A percentile compares a stretch with the other conserved stretches of the same genome.
These are phyloP conservation scores for Suhomyces emberorum DNA, from an alignment of 805 yeast species.

Conservation along the genomic window DNA sequence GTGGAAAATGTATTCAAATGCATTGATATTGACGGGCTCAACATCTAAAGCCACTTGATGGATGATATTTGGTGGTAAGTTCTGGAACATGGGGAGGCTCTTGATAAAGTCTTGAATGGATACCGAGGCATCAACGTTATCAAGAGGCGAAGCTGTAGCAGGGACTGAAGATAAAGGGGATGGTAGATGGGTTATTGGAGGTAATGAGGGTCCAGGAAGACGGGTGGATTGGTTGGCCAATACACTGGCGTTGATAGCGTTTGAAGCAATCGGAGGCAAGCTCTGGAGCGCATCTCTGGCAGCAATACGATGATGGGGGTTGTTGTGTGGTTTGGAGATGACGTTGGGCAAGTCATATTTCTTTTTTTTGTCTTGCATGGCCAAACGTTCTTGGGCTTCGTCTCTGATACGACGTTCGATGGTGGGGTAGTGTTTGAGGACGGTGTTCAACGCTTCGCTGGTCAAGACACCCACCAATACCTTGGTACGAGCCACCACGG, in stretches of 20 bases:
- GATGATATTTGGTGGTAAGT: conserved; percentile 54
- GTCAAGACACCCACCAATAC: conserved; percentile 69
- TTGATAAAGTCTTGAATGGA: conserved; percentile 57
- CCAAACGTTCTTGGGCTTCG: conserved; percentile 75
- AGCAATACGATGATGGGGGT: background rate
- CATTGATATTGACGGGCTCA: conserved; percentile 50
- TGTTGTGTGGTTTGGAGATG: conserved; percentile 13
- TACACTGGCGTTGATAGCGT: conserved; percentile 10
- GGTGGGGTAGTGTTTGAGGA: conserved; percentile 59
- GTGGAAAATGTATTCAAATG: conserved; percentile 58
- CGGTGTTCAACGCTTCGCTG: conserved; percentile 55
- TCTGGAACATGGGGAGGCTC: conserved; percentile 55
- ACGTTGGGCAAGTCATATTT: conserved; percentile 37
- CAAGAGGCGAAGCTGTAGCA: conserved; percentile 13
- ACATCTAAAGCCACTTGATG: conserved; percentile 64
- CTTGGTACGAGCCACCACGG: conserved; percentile 66
- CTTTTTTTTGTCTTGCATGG: conserved; percentile 63
- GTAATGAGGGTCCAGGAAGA: conserved; percentile 13
- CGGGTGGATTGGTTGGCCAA: conserved; percentile 11
- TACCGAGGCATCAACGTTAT: conserved; percentile 50
- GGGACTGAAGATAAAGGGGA: conserved; percentile 20
- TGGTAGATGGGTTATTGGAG: conserved; percentile 15
- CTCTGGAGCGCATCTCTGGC: background rate
- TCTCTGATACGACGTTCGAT: conserved; percentile 69
- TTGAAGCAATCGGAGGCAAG: conserved; percentile 6